These are phyloP conservation scores for Solioccasus polychromus DNA, from an alignment of 768 basidiomycete genomes.

Conservation along the genomic window DNA sequence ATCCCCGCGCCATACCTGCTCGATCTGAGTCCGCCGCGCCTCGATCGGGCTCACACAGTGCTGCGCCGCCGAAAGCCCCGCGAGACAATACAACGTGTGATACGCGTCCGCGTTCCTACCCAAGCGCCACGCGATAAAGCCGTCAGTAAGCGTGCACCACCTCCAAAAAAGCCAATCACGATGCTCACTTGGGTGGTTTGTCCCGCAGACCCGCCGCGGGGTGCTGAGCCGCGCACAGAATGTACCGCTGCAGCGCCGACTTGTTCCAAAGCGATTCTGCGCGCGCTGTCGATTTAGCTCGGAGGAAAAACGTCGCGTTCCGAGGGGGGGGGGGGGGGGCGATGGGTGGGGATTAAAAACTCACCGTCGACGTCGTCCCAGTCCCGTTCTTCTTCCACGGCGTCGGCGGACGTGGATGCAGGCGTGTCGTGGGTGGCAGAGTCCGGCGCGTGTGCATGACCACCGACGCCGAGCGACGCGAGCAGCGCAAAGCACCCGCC, in stretches of 20 bases:
- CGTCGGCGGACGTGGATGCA: no score
- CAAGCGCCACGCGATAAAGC: not conserved
- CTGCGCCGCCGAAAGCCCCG: slow-evolving; percentile 87
- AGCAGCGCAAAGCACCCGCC: slow-evolving; percentile 83
- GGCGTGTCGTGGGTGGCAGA: not conserved
- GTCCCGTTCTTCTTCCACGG: slow-evolving; percentile 54
- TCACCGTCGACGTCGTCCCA: slow-evolving; percentile 78
- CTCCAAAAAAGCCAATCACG: not conserved
- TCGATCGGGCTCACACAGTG: slow-evolving; percentile 62
- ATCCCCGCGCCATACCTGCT: slow-evolving; percentile 36
- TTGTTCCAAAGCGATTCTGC: slow-evolving; percentile 54
- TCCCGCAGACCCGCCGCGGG: slow-evolving; percentile 86
- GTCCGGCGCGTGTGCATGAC: slow-evolving; percentile 8
- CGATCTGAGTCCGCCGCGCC: slow-evolving; percentile 33
- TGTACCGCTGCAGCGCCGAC: slow-evolving; percentile 80
- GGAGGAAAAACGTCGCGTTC: no score
- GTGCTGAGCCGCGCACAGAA: slow-evolving; percentile 83
- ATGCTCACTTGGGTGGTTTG: slow-evolving; percentile 84
- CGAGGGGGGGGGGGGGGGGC: no score
- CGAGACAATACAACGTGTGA: slow-evolving; percentile 90
- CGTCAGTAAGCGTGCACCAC: no score
- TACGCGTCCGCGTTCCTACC: slow-evolving; percentile 85
- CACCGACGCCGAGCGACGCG: slow-evolving; percentile 51
- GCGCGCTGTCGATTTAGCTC: no score
- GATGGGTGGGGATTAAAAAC: slow-evolving; percentile 5